These are phyloP conservation scores for Tetrahymena elliotti DNA, from an alignment of 73 alveolate species.

Conservation along the genomic window DNA sequence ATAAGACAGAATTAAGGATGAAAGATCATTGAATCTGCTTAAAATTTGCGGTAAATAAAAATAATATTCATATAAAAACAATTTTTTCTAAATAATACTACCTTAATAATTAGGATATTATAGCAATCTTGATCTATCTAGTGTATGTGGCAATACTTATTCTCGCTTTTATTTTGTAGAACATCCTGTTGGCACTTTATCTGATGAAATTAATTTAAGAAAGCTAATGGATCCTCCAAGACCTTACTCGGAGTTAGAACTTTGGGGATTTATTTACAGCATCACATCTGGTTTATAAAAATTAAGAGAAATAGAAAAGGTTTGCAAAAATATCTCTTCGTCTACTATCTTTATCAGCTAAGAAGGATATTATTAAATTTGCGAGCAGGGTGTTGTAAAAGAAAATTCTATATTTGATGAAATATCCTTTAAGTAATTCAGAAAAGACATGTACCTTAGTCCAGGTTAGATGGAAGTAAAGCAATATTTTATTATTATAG, in stretches of 20 bases:
- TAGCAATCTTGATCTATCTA: background rate
- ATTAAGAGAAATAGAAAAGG: background rate
- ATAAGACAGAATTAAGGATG: background rate
- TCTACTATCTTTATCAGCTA: background rate
- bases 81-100: background rate
- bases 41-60: background rate
- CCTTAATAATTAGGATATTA: background rate
- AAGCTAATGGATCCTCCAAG: background rate
- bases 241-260: background rate
- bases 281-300: background rate
- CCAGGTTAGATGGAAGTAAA: background rate
- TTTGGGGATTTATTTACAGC: background rate
- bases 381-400: background rate
- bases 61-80: background rate
- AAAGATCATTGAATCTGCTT: background rate
- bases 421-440: background rate
- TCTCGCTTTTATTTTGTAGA: background rate
- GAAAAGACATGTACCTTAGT: background rate
- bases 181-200: background rate
- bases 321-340: background rate
- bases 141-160: background rate
- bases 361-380: background rate
- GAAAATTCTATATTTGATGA: background rate
- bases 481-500: background rate
- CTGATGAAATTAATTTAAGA: background rate